Percentiles rank a stretch among this genome's conserved stretches.
These are phyloP conservation scores for Penicillium digitatum DNA, from an alignment of 2,329 filamentous ascomycete species.

Conservation along the genomic window DNA sequence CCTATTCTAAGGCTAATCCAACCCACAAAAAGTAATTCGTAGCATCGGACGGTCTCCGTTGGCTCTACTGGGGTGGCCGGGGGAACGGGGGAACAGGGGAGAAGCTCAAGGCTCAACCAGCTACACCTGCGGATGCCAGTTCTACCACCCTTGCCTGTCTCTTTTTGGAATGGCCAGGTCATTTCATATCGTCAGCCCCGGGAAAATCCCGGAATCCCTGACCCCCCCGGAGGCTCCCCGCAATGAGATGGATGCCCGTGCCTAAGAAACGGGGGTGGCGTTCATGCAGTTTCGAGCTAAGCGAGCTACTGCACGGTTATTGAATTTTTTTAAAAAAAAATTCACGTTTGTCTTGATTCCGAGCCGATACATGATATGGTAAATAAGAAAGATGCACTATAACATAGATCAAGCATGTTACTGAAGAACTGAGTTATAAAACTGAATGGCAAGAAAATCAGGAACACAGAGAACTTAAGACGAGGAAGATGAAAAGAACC, in stretches of 20 bases:
- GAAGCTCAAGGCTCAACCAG: neutral
- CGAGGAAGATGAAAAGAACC: neutral
- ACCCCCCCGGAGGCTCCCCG: no score
- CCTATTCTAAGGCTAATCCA: neutral
- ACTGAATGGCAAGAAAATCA: neutral
- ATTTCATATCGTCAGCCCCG: neutral
- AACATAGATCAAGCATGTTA: no score
- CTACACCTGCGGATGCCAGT: neutral
- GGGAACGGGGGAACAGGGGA: neutral
- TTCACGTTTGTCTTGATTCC: neutral
- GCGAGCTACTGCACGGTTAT: neutral
- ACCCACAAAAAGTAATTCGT: neutral
- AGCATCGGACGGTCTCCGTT: neutral
- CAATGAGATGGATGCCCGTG: neutral
- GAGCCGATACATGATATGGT: no score
- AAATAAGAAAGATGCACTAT: neutral
- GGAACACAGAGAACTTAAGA: neutral
- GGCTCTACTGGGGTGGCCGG: neutral
- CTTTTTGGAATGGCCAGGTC: no score
- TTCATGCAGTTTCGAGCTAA: neutral
- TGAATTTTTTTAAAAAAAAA: neutral
- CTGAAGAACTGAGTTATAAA: neutral
- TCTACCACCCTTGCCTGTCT: neutral
- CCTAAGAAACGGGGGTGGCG: conserved; percentile 10
- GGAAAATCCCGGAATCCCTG: neutral